Conservation (phyloP, 2,329 filamentous ascomycete genomes). For the Neoscytalidium dimidiatum region DNA sequence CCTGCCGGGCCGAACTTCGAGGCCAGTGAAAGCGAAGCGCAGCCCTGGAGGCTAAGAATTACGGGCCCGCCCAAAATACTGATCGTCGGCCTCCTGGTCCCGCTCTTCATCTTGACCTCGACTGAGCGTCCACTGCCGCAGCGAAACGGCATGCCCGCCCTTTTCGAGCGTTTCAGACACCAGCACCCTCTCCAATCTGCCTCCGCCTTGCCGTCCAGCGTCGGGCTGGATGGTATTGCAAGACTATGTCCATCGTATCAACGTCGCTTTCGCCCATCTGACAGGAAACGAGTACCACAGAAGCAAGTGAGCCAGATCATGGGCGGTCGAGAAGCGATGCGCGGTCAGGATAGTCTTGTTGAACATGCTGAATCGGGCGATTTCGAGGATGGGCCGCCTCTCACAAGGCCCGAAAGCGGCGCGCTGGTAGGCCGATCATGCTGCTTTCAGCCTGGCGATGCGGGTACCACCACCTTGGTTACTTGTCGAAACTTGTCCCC, state of each 20-base stretch:
- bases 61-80: slow-evolving; percentile 10
- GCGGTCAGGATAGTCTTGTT: not conserved
- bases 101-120: not conserved
- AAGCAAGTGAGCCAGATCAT: not conserved
- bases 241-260: too few species aligned
- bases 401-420: slow-evolving; percentile 14
- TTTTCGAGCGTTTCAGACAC: not conserved
- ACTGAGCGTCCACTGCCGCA: not conserved
- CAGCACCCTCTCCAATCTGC: not conserved
- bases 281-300: not conserved
- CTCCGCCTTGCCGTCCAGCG: not conserved
- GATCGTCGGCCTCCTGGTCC: slow-evolving; percentile 1
- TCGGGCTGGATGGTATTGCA: too few species aligned
- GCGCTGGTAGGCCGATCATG: slow-evolving; percentile 5
- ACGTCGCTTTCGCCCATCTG: too few species aligned
- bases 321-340: not conserved
- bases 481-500: not conserved
- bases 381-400: not conserved
- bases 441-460: not conserved
- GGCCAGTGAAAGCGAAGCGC: not conserved
- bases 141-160: not conserved
- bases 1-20: not conserved
- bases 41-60: not conserved
- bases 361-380: not conserved
- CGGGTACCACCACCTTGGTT: not conserved